phyloP scores from a whole-genome alignment of 345 rosid genomes.

The Fremontodendron californicum region DNA sequence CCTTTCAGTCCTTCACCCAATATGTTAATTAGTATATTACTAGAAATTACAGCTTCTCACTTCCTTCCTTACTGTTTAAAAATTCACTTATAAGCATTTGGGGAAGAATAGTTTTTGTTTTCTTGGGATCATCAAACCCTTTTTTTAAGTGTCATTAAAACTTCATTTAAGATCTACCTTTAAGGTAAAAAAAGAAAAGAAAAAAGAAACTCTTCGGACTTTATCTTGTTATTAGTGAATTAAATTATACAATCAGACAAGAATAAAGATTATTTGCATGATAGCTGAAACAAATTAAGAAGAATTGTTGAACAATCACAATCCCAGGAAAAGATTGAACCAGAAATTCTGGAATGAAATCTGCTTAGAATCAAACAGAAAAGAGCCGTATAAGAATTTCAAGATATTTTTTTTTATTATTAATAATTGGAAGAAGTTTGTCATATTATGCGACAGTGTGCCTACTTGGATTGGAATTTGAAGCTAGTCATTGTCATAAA shows the following conservation, averaged over 20 bases:
- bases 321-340: neutral
- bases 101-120: no score
- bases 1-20: neutral
- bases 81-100: neutral
- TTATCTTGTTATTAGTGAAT: no score
- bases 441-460: conserved; percentile 7
- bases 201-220: neutral
- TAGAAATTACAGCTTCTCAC: neutral
- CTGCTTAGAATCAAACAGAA: neutral
- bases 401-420: neutral
- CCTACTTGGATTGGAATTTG: neutral
- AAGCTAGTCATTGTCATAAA: conserved; percentile 16
- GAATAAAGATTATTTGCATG: neutral
- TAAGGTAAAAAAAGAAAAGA: neutral
- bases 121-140: neutral
- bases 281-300: neutral
- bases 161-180: neutral
- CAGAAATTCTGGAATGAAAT: neutral
- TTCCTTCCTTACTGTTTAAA: no score
- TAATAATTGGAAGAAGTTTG: conserved; percentile 26
- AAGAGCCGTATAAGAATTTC: neutral
- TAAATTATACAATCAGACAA: neutral
- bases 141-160: neutral
- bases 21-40: neutral
- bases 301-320: neutral